Evolutionary conservation across 345 rosid species (phyloP).

Genomic region (Nephelium lappaceum): DNA sequence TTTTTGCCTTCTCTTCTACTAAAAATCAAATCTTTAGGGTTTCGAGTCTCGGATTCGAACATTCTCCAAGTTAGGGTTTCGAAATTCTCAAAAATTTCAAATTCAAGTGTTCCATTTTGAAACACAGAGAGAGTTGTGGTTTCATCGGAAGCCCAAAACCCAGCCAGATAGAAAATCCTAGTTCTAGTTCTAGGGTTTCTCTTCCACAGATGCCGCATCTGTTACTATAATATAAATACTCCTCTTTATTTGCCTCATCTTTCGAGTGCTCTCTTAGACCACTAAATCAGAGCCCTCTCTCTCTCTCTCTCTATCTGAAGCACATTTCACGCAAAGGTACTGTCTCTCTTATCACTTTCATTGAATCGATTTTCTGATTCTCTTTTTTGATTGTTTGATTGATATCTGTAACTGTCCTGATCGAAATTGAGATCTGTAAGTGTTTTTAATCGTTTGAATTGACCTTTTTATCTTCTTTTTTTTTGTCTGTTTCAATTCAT

Average conservation of each 20-base stretch:
- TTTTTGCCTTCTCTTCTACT: not conserved
- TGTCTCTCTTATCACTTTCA: not conserved
- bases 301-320: not conserved
- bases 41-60: slow-evolving; percentile 11
- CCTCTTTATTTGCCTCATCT: not conserved
- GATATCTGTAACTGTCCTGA: not conserved
- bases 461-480: not conserved
- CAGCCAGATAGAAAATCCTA: not conserved
- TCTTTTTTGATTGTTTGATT: not conserved
- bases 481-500: not conserved
- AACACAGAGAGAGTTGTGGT: slow-evolving; percentile 12
- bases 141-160: not conserved
- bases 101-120: not conserved
- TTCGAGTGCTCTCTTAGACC: not conserved
- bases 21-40: not conserved
- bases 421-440: not conserved
- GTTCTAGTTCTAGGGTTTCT: not conserved
- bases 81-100: not conserved
- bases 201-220: not conserved
- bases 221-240: not conserved
- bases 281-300: not conserved
- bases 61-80: slow-evolving; percentile 27
- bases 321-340: not conserved
- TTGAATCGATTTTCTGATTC: not conserved
- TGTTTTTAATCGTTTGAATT: not conserved